Conservation (phyloP, 2,329 filamentous ascomycete species). For the Sarocladium brachiariae region DNA sequence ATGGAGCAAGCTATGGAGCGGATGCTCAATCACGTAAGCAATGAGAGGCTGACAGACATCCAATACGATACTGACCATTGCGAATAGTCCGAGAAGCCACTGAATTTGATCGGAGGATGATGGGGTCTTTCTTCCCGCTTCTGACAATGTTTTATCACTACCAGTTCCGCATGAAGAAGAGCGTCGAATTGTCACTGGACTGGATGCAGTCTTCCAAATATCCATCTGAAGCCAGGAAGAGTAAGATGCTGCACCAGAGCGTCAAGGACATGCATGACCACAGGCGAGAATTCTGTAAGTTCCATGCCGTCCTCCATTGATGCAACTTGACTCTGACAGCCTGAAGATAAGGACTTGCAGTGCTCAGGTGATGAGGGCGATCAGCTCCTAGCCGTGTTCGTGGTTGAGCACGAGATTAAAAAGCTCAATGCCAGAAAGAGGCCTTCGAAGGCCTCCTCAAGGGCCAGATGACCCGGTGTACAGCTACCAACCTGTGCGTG, state of each 20-base stretch:
- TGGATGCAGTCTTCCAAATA: conserved; percentile 27
- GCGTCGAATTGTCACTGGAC: conserved; percentile 30
- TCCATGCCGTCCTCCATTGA: background rate
- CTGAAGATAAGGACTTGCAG: conserved; percentile 25
- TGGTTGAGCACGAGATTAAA: conserved; percentile 33
- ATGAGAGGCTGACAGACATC: background rate
- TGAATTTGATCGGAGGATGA: background rate
- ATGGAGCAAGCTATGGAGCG: conserved; percentile 4
- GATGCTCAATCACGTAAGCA: conserved; percentile 6
- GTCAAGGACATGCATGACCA: conserved; percentile 26
- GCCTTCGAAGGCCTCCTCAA: conserved; percentile 16
- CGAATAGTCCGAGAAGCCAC: background rate
- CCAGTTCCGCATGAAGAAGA: conserved; percentile 34
- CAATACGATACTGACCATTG: background rate
- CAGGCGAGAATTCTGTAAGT: conserved; percentile 30
- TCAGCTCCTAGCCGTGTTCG: conserved; percentile 25
- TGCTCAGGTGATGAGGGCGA: conserved; percentile 25
- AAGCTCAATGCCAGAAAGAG: conserved; percentile 30
- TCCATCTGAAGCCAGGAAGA: conserved; percentile 19
- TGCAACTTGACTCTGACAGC: conserved; percentile 14
- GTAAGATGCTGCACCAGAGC: conserved; percentile 21
- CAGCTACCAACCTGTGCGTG: background rate
- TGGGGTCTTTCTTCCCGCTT: conserved; percentile 29
- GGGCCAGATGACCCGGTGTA: background rate
- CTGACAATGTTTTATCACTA: conserved; percentile 33